phyloP scores from a whole-genome alignment of 805 yeast species.

The Candida wancherniae region DNA sequence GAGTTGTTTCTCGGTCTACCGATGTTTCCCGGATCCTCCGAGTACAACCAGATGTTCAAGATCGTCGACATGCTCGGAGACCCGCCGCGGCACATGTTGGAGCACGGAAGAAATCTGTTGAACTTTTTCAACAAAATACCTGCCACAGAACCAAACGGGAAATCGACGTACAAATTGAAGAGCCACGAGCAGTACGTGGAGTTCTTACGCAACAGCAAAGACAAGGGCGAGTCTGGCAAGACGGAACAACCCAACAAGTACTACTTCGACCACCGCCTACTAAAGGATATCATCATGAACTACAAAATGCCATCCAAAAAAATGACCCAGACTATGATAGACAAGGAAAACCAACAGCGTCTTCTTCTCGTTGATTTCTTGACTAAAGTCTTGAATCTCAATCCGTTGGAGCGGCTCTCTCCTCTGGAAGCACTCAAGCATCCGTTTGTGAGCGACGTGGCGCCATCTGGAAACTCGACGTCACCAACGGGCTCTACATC shows the following conservation, averaged over 20 bases:
- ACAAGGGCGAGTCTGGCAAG: slow-evolving; percentile 27
- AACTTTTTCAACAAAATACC: slow-evolving; percentile 55
- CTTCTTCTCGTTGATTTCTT: slow-evolving; percentile 71
- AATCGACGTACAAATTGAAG: slow-evolving; percentile 30
- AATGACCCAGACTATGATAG: slow-evolving; percentile 50
- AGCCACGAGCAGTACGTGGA: slow-evolving; percentile 33
- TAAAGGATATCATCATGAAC: slow-evolving; percentile 70
- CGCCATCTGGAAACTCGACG: background rate
- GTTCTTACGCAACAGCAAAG: slow-evolving; percentile 22
- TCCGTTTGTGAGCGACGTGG: slow-evolving; percentile 64
- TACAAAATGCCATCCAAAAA: slow-evolving; percentile 64
- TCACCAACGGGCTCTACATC: slow-evolving; percentile 3
- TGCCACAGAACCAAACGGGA: slow-evolving; percentile 19
- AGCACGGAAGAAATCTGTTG: slow-evolving; percentile 81
- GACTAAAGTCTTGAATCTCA: slow-evolving; percentile 68
- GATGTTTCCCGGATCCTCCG: slow-evolving; percentile 90
- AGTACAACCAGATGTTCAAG: slow-evolving; percentile 81
- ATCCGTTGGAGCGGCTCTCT: slow-evolving; percentile 93
- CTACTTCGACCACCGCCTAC: slow-evolving; percentile 62
- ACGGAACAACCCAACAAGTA: slow-evolving; percentile 78
- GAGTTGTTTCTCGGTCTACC: slow-evolving; percentile 91
- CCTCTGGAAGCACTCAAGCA: slow-evolving; percentile 93
- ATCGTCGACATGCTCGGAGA: slow-evolving; percentile 76
- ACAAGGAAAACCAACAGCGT: slow-evolving; percentile 71
- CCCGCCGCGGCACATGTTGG: slow-evolving; percentile 96